A percentile compares a stretch with the other conserved stretches of the same genome.
Evolutionary conservation across 2,329 filamentous ascomycete species (phyloP).

Genomic region (Fusarium coffeatum): DNA sequence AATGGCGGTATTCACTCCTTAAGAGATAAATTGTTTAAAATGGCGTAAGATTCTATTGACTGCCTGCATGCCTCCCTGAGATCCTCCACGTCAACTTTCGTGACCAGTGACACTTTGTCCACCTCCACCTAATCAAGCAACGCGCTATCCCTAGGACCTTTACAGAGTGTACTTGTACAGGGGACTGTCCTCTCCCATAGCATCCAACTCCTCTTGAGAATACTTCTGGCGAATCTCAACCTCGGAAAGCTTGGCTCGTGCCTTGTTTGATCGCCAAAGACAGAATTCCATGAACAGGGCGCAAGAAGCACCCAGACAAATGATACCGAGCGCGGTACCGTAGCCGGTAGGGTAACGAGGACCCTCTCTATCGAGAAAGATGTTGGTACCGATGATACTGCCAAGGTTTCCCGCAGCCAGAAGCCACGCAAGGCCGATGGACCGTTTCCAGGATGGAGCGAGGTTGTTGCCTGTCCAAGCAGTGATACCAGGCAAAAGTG

Average conservation of each 20-base stretch:
- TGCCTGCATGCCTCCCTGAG: not conserved
- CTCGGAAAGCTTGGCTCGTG: slow-evolving; percentile 10
- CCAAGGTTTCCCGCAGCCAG: slow-evolving; percentile 40
- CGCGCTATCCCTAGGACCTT: not conserved
- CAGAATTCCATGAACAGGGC: slow-evolving; percentile 30
- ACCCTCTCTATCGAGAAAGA: slow-evolving; percentile 52
- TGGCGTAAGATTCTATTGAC: not conserved
- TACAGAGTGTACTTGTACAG: slow-evolving; percentile 35
- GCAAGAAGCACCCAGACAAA: slow-evolving; percentile 21
- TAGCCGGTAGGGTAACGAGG: slow-evolving; percentile 54
- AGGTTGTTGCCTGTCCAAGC: slow-evolving; percentile 45
- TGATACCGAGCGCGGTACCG: slow-evolving; percentile 49
- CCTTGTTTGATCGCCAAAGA: slow-evolving; percentile 27
- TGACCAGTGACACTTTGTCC: not conserved
- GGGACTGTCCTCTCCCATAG: slow-evolving; percentile 34
- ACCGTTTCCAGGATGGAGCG: slow-evolving; percentile 39
- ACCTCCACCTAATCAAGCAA: not conserved
- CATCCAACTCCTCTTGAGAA: slow-evolving; percentile 28
- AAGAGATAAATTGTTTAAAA: not conserved
- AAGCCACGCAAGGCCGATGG: slow-evolving; percentile 43
- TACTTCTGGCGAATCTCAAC: slow-evolving; percentile 19
- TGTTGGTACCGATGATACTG: slow-evolving; percentile 52
- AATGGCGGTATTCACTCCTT: not conserved
- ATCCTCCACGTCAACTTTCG: not conserved
- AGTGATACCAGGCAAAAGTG: slow-evolving; percentile 45